Percentiles rank a stretch among this genome's conserved stretches.
Conservation (phyloP, 768 basidiomycete genomes). For the Daedaleopsis nitida region DNA sequence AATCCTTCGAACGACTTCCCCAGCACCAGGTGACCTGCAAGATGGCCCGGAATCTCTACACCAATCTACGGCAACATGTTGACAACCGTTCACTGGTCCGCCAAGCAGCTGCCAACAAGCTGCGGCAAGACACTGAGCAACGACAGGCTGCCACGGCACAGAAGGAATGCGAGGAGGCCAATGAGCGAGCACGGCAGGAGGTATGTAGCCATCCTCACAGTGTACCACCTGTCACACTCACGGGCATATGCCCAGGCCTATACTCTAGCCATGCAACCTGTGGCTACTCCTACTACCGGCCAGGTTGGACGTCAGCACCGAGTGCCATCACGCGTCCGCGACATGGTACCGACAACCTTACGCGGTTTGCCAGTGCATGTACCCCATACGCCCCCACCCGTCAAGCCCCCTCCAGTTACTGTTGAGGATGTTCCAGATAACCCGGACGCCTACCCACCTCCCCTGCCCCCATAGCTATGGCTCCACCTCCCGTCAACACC, state of each 20-base stretch:
- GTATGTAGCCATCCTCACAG: neutral
- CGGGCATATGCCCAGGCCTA: neutral
- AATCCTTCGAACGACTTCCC: neutral
- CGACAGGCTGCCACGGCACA: neutral
- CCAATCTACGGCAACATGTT: neutral
- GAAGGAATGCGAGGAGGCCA: neutral
- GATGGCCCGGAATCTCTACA: neutral
- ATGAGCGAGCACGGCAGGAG: neutral
- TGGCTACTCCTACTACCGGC: neutral
- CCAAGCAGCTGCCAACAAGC: neutral
- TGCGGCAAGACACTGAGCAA: neutral
- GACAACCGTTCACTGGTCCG: neutral
- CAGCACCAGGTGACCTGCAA: neutral
- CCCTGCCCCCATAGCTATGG: neutral
- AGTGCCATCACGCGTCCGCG: neutral
- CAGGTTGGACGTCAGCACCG: neutral
- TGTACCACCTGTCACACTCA: neutral
- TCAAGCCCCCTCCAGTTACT: neutral
- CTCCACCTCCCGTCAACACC: neutral
- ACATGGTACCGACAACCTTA: neutral
- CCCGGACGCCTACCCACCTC: neutral
- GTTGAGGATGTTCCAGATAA: neutral
- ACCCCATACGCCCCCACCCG: neutral
- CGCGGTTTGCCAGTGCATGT: neutral
- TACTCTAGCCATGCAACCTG: neutral